Percentiles rank a stretch among this genome's conserved stretches.
Evolutionary conservation across 2,329 filamentous ascomycete species (phyloP).

Genomic region (Ceratocystis destructans): DNA sequence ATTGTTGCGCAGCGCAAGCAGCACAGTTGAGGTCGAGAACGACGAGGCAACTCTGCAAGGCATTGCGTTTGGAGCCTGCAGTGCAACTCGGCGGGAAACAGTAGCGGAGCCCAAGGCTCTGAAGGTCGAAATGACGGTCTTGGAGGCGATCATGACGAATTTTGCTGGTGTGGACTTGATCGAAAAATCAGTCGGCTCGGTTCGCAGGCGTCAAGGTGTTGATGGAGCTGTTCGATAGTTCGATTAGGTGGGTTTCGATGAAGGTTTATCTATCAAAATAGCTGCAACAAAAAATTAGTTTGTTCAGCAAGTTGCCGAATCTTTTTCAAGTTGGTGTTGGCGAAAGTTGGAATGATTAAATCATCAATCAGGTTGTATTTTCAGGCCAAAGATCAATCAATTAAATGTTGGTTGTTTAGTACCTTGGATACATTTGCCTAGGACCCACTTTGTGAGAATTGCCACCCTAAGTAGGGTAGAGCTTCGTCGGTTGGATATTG

Average conservation of each 20-base stretch:
- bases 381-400: not conserved
- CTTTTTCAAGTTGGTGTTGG: not conserved
- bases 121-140: constrained; percentile 3
- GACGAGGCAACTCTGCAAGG: not conserved
- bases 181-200: not conserved
- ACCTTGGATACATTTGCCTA: not conserved
- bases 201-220: not conserved
- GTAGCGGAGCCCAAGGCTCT: constrained; percentile 1
- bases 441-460: constrained; percentile 10
- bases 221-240: not conserved
- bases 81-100: not conserved
- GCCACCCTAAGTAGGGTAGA: not conserved
- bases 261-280: too few relatives aligned
- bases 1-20: not conserved
- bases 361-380: not conserved
- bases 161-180: not conserved
- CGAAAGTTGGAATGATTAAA: not conserved
- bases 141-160: constrained; percentile 11
- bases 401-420: not conserved
- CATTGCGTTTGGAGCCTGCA: not conserved
- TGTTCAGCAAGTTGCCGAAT: not conserved
- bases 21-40: constrained; percentile 10
- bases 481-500: not conserved
- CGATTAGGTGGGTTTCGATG: not conserved
- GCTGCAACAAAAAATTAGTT: not conserved